A percentile compares a stretch with the other conserved stretches of the same genome.
phyloP scores from a whole-genome alignment of 345 rosid species.

The Arabidopsis suecica region DNA sequence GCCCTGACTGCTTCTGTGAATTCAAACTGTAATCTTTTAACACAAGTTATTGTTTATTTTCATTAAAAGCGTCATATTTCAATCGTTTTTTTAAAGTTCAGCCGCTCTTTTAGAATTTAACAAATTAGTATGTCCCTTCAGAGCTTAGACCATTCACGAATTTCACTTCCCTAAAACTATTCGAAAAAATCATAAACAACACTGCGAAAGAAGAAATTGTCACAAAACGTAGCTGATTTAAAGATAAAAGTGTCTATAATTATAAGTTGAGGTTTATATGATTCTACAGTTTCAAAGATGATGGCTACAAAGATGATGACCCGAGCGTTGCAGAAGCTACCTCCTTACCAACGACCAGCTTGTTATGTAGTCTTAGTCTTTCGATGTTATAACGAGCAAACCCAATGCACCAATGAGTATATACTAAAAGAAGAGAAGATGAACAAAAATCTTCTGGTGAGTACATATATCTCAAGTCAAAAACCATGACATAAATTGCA shows the following conservation, averaged over 20 bases:
- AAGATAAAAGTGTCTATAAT: background rate
- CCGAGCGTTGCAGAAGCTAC: slow-evolving; percentile 22
- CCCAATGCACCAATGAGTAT: slow-evolving; percentile 62
- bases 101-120: background rate
- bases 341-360: slow-evolving; percentile 1
- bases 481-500: slow-evolving; percentile 1
- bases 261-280: slow-evolving; percentile 6
- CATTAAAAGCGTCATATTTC: background rate
- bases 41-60: background rate
- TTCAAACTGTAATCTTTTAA: slow-evolving; percentile 19
- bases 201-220: background rate
- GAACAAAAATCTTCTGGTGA: background rate
- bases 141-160: background rate
- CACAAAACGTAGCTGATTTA: background rate
- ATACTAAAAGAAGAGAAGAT: slow-evolving; percentile 56
- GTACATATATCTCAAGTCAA: slow-evolving; percentile 5
- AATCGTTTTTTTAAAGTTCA: background rate
- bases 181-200: background rate
- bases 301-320: slow-evolving; percentile 5
- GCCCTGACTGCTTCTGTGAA: slow-evolving; percentile 14
- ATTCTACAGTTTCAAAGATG: slow-evolving; percentile 22
- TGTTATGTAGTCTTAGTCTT: slow-evolving; percentile 50
- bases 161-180: background rate
- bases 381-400: slow-evolving; percentile 65
- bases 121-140: background rate